Conservation (phyloP, 768 basidiomycete genomes). For the Russula emetica region DNA sequence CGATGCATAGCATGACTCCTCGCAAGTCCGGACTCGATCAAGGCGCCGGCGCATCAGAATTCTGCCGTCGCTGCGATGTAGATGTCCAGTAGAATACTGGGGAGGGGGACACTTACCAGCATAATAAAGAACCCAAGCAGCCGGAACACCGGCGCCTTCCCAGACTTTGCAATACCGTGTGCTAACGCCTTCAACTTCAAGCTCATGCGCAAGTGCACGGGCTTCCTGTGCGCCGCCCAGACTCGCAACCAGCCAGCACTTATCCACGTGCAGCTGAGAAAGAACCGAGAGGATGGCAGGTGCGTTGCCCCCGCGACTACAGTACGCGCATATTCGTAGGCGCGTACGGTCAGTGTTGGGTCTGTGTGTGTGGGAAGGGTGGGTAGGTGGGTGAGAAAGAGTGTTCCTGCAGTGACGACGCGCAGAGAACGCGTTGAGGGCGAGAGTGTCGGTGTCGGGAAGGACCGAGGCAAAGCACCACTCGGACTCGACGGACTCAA, state of each 20-base stretch:
- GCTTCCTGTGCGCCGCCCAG: slow-evolving; percentile 72
- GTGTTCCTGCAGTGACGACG: slow-evolving; percentile 73
- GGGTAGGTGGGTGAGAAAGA: slow-evolving; percentile 74
- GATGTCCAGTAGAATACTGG: neutral
- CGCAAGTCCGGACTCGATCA: neutral
- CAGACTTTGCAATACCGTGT: slow-evolving; percentile 73
- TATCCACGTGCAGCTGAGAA: slow-evolving; percentile 63
- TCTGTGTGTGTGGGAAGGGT: slow-evolving; percentile 55
- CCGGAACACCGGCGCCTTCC: slow-evolving; percentile 68
- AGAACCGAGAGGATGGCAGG: slow-evolving; percentile 64
- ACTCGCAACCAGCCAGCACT: slow-evolving; percentile 69
- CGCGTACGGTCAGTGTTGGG: slow-evolving; percentile 56
- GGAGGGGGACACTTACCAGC: slow-evolving; percentile 44
- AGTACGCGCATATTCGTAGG: slow-evolving; percentile 67
- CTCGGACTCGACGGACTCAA: neutral
- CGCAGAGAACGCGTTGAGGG: slow-evolving; percentile 45
- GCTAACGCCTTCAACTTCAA: slow-evolving; percentile 62
- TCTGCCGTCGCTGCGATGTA: neutral
- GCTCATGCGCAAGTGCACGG: slow-evolving; percentile 53
- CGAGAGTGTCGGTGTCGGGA: slow-evolving; percentile 18
- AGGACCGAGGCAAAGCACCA: neutral
- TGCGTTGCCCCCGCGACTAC: slow-evolving; percentile 67
- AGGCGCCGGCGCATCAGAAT: too few species aligned
- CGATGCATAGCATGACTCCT: too few species aligned
- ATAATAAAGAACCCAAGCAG: slow-evolving; percentile 78